Evolutionary conservation across 139 green algal species (phyloP), one percentile per base, ranked within the genome.

Genomic region (Coccomyxa sp.): DNA sequence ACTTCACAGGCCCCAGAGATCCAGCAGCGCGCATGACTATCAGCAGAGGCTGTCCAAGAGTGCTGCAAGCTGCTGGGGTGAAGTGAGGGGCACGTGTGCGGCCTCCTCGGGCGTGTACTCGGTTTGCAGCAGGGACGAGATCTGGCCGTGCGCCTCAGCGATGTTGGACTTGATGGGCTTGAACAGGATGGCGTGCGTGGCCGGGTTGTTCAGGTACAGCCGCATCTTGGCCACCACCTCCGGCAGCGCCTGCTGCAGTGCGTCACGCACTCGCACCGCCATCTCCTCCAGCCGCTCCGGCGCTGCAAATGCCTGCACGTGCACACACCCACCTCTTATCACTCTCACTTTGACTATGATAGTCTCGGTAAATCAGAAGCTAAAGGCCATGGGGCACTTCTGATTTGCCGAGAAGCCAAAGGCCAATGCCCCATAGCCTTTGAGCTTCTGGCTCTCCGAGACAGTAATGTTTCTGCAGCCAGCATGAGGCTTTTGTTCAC

Each of bases 81-180:
- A n/a, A 3, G 86, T 90, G 12, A 95, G 88, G 25, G 76, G 67
- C 10, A 92, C 85, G 18, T 76, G 57, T 3, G 80, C 82, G 16
- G 75, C 83, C 68, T 97, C 94, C 67, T 94, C 91, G 4, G 77
- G 15, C 0, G 82, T 82, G 82, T 97, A 97, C 80, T 95, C 94
- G n/a, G 76, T 68, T 14, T 94, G 85, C 59, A 98, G 84, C 28
- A 97, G 90, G 25, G 86, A 79, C 7, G 88, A 87, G 58, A 98
- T 90, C 89, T 99, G 96, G 3, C 83, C 91, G 83, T 98, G 95
- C 17, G 96, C 96, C 86, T 99, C 96, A 0, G 92, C 88, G 57
- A 99, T 94, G 84, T 99, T 99, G 77, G 86, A 93, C 85, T 95
- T 95, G 85, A 99, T 96, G 66, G 97, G 97, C 74, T 90, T 91